phyloP scores from a whole-genome alignment of 2,329 filamentous ascomycete species.

The Pseudopithomyces chartarum region DNA sequence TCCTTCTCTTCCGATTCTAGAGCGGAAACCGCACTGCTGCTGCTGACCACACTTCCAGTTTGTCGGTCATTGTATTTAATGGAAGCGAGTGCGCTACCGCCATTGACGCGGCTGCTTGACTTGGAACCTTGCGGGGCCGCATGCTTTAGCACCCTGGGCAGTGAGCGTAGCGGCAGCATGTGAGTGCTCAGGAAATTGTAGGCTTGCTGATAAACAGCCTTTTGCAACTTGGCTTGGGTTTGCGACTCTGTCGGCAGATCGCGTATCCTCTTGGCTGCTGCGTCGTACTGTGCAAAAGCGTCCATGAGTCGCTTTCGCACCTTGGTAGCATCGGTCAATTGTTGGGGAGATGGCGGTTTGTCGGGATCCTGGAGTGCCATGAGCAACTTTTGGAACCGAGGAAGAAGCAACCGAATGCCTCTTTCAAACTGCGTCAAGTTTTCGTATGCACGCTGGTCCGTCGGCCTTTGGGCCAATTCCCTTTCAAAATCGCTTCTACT shows the following conservation, averaged over 20 bases:
- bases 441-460: constrained; percentile 80
- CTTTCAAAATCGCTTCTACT: constrained; percentile 77
- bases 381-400: constrained; percentile 81
- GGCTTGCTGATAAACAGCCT: constrained; percentile 80
- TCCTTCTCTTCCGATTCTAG: constrained; percentile 85
- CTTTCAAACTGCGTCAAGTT: constrained; percentile 86
- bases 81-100: constrained; percentile 57
- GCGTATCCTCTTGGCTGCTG: constrained; percentile 78
- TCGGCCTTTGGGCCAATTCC: constrained; percentile 69
- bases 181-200: constrained; percentile 84
- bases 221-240: constrained; percentile 76
- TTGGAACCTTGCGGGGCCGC: constrained; percentile 56
- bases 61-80: constrained; percentile 64
- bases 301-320: constrained; percentile 89
- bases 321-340: constrained; percentile 84
- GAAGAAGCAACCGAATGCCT: constrained; percentile 80
- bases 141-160: constrained; percentile 58
- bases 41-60: constrained; percentile 59
- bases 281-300: constrained; percentile 85
- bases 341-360: constrained; percentile 66
- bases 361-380: constrained; percentile 73
- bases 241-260: constrained; percentile 75
- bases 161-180: constrained; percentile 77
- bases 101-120: constrained; percentile 40
- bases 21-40: constrained; percentile 64